Base-by-base conservation (phyloP, 2,329 filamentous ascomycete species). In the Ceratocystis cubensis region DNA sequence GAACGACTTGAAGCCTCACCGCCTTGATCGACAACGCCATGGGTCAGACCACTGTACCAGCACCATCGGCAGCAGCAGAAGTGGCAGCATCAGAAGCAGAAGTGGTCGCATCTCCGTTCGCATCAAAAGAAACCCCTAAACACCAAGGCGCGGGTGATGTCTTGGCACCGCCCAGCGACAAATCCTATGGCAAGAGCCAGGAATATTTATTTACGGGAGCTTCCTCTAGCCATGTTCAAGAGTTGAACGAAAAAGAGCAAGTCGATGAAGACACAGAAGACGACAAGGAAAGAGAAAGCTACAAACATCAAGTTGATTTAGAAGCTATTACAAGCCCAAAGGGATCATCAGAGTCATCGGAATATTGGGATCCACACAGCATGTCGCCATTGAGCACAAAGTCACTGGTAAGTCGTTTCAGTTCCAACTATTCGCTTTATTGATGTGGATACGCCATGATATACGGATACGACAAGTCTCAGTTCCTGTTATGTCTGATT, bases 341-440 rank as follows among this genome's bases (percentile, higher is more conserved):
- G 6, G 22, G 28, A 17, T 57, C 10, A 17, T 57, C 30, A 57
- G 22, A 57, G 25, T 64, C 62, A 30, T 30, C 62, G 3, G 65
- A 66, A 56, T 84, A 84, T 73, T 85, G 83, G 77, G 81, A 84
- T 76, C 77, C 79, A 57, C 74, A 78, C 68, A 81, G 78, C 70
- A 85, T 85, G 82, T 79, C 82, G 67, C 78, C 80, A 67, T 74
- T 84, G 65, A 85, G 79, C 71, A 73, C 80, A 70, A 75, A 77
- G 66, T 84, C 82, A 70, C 76, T 78, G 73, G 82, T 84, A 70
- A 76, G 82, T 81, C 65, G 44, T 45, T 64, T 46, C 57, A n/a
- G 28, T 61, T 33, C 59, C 46, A n/a, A 46, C 53, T 57, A 15
- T 8, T 57, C 22, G 25, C 25, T 30, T 30, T 15, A 33, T 57